Base-by-base conservation (phyloP, 169 alveolate genomes). In the Besnoitia besnoiti region DNA sequence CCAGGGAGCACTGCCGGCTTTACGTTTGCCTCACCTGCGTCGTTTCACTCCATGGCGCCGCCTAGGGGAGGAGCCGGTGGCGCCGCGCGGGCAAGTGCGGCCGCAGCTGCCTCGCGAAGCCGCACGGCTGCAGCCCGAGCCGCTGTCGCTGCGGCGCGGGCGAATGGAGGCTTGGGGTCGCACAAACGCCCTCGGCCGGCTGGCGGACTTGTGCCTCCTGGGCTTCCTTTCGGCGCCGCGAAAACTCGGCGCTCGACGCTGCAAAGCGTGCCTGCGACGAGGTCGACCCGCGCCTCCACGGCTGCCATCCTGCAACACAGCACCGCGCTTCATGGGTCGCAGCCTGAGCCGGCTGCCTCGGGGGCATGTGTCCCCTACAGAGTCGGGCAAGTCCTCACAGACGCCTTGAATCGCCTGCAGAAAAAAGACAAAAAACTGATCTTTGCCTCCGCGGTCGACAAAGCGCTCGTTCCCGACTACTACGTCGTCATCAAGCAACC, bases 371-470 rank as follows among this genome's bases (percentile, higher is more conserved):
- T 55, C 35, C 87, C 87, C 76, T 73, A 50, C 73, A 40, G 92
- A 8, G 85, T 49, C 35, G 85, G 92, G 33, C 92, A 88, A 33
- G 92, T 88, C 50, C 76, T 88, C 35, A 30, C 62, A 76, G 92
- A 88, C 37, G 92, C 92, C 51, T 50, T 88, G 51, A 62, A 24
- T n/a, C 85, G 92, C n/a, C 27, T 88, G 2, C 77, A 88, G 50
- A 88, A 73, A 49, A 88, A 88, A 46, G 92, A 88, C 51, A 88
- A 88, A 33, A 88, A 88, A n/a, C 85, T 35, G 40, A 39, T 67
- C 49, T 88, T 88, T 49, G 92, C 92, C 7, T 67, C 44, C n/a
- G 92, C 92, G 21, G 92, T 88, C 7, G 92, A 88, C 39, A 40
- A 33, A n/a, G 44, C 61, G 33, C 85, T 88, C 37, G 92, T 88